Percentiles rank a stretch among this genome's conserved stretches.
Conservation (phyloP, 2,329 filamentous ascomycete genomes). For the Botrytis elliptica region DNA sequence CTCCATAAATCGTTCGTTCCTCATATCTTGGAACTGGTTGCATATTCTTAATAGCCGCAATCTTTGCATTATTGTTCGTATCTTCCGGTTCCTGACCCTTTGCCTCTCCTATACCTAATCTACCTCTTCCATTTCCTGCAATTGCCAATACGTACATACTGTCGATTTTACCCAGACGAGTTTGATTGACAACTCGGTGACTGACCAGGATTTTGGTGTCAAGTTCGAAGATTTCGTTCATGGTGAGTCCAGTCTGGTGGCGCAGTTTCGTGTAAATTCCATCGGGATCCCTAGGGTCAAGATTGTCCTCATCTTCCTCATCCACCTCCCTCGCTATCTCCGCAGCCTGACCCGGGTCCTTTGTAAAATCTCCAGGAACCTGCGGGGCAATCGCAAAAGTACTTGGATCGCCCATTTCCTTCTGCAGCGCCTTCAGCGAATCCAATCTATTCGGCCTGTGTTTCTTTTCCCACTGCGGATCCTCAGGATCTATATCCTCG, state of each 20-base stretch:
- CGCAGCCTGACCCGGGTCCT: conserved; percentile 15
- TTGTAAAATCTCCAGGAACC: conserved; percentile 31
- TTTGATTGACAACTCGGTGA: conserved; percentile 85
- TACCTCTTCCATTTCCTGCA: conserved; percentile 82
- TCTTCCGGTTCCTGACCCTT: conserved; percentile 75
- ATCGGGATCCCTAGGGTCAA: conserved; percentile 38
- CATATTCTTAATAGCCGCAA: conserved; percentile 88
- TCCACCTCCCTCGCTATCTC: conserved; percentile 22
- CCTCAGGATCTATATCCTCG: conserved; percentile 23
- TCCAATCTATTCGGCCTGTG: conserved; percentile 28
- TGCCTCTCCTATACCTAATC: conserved; percentile 84
- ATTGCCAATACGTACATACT: conserved; percentile 74
- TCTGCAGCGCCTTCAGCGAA: conserved; percentile 29
- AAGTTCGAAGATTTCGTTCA: conserved; percentile 54
- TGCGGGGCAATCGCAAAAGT: conserved; percentile 30
- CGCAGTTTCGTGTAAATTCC: conserved; percentile 40
- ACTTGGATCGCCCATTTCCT: conserved; percentile 29
- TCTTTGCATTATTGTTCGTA: conserved; percentile 69
- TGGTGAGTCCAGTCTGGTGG: conserved; percentile 53
- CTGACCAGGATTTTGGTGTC: conserved; percentile 70
- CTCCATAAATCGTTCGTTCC: conserved; percentile 84
- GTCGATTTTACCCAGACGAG: conserved; percentile 88
- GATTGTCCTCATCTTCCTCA: conserved; percentile 27
- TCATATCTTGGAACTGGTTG: conserved; percentile 89
- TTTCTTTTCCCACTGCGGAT: conserved; percentile 20